A percentile compares a stretch with the other conserved stretches of the same genome.
Conservation (phyloP, 257 asterid species). For the Solanum dulcamara region DNA sequence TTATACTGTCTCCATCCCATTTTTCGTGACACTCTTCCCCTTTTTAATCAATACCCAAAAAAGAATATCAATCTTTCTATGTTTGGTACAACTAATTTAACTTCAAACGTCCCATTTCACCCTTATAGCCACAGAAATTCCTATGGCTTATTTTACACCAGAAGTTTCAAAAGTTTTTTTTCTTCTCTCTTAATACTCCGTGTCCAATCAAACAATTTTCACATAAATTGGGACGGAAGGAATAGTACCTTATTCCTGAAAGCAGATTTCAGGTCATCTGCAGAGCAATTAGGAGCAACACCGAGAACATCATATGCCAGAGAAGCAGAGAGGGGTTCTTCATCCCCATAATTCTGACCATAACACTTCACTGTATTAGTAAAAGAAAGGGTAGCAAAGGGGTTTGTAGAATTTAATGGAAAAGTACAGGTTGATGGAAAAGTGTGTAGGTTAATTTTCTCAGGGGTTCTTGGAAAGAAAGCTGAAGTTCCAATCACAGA, state of each 20-base stretch:
- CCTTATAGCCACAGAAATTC: background rate
- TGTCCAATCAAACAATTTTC: background rate
- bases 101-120: background rate
- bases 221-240: background rate
- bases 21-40: background rate
- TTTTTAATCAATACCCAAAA: background rate
- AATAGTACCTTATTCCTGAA: conserved; percentile 60
- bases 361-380: conserved; percentile 19
- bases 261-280: conserved; percentile 68
- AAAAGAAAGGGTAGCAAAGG: conserved; percentile 2
- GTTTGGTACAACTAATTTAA: background rate
- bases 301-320: conserved; percentile 65
- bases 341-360: conserved; percentile 14
- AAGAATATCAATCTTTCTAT: background rate
- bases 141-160: background rate
- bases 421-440: conserved; percentile 5
- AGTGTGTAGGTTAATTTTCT: background rate
- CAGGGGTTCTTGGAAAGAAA: background rate
- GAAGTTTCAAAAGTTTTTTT: background rate
- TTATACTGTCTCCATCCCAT: rapidly evolving
- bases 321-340: conserved; percentile 28
- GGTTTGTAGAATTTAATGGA: background rate
- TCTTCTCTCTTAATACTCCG: background rate
- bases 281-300: conserved; percentile 43
- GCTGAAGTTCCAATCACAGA: background rate